phyloP scores from a whole-genome alignment of 495 filamentous ascomycete genomes.

The Neurospora cerealis region DNA sequence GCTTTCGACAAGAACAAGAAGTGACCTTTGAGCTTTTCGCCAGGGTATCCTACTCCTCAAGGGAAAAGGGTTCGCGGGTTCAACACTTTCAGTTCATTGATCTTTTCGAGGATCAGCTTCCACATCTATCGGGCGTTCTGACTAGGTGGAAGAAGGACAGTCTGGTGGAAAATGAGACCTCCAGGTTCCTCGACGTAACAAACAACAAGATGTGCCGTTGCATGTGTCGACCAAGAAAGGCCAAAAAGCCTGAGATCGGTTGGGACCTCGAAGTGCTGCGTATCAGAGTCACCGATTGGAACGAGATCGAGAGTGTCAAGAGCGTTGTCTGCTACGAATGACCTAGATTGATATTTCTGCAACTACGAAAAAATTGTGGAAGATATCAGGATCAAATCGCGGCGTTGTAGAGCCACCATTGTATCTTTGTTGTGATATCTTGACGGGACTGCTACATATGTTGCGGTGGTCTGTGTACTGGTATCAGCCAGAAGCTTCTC shows the following conservation, averaged over 20 bases:
- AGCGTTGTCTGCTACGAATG: constrained; percentile 9
- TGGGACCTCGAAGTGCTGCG: constrained; percentile 40
- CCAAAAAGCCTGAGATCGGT: constrained; percentile 22
- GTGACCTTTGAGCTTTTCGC: constrained; percentile 51
- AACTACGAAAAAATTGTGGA: too few species aligned
- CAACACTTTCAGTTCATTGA: constrained; percentile 53
- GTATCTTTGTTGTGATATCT: too few species aligned
- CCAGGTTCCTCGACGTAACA: constrained; percentile 23
- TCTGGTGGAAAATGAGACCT: constrained; percentile 39
- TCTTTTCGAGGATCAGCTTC: constrained; percentile 45
- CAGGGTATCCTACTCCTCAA: constrained; percentile 42
- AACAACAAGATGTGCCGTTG: constrained; percentile 36
- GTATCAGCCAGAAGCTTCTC: background rate
- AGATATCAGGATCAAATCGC: too few species aligned
- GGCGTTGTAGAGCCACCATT: too few species aligned
- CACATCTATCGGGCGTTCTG: constrained; percentile 41
- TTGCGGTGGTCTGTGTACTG: background rate
- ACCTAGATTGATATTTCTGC: background rate
- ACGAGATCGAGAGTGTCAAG: constrained; percentile 35
- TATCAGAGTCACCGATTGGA: constrained; percentile 44
- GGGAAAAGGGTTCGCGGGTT: constrained; percentile 29
- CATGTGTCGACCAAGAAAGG: constrained; percentile 41
- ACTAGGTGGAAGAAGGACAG: constrained; percentile 36
- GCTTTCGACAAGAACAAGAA: constrained; percentile 24
- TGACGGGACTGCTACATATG: background rate